phyloP scores from a whole-genome alignment of 1,284 basidiomycete species.

The Tylopilus sp. region DNA sequence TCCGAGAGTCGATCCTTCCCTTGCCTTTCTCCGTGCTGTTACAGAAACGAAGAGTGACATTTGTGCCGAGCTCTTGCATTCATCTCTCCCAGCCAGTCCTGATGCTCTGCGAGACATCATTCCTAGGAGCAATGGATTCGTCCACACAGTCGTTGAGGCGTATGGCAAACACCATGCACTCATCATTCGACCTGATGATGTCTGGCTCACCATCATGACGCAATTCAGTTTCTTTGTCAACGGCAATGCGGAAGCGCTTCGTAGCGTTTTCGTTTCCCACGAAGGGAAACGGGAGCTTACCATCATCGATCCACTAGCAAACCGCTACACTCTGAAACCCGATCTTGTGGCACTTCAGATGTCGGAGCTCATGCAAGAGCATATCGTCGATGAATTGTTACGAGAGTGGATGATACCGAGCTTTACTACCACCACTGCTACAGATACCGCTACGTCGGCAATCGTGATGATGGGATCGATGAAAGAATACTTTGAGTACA shows the following conservation, averaged over 20 bases:
- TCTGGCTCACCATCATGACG: constrained; percentile 58
- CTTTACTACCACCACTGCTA: constrained; percentile 44
- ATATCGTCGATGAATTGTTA: constrained; percentile 49
- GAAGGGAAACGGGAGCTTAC: constrained; percentile 48
- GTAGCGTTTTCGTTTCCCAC: constrained; percentile 53
- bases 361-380: constrained; percentile 47
- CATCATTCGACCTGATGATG: constrained; percentile 53
- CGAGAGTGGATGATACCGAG: constrained; percentile 54
- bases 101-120: constrained; percentile 40
- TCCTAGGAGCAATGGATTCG: constrained; percentile 49
- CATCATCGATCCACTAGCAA: constrained; percentile 36
- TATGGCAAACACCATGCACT: constrained; percentile 53
- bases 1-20: constrained; percentile 24
- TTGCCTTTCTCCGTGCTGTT: constrained; percentile 32
- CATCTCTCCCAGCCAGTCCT: constrained; percentile 33
- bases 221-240: constrained; percentile 61
- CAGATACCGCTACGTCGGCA: constrained; percentile 52
- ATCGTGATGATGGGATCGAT: constrained; percentile 59
- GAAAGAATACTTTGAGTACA: constrained; percentile 53
- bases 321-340: constrained; percentile 44
- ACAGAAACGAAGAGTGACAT: constrained; percentile 28
- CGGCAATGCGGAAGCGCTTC: constrained; percentile 52
- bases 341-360: constrained; percentile 43
- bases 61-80: constrained; percentile 39
- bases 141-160: constrained; percentile 49